Base-by-base conservation (phyloP, 805 yeast species). In the Candida morakotiae region DNA sequence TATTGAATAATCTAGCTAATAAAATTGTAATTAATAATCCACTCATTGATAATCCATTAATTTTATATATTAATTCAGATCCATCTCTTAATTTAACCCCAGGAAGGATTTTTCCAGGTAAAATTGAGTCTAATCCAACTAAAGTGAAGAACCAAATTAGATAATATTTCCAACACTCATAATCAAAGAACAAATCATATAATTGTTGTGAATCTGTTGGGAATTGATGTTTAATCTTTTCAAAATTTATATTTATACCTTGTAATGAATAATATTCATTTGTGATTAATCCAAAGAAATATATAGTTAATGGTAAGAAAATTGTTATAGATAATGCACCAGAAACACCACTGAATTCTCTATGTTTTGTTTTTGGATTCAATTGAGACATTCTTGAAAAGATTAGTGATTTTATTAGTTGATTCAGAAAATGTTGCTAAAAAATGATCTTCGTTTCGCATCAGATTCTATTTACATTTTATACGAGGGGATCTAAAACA, bases 1-100 rank as follows among this genome's bases (percentile, higher is more conserved):
- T 10, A 30, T 50, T 38, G 32, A 59, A 65, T 43, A 71, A 71
- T 45, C 97, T 72, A 10, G 77, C 68, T 2, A 60, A 57, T 17
- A 88, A 56, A 1, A 69, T 26, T 1, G 60, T 45, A 4, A 48
- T 55, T 38, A 52, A 63, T 27, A 46, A 62, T 22, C 70, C 53
- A 20, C 78, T 67, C 42, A 87, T 64, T 18, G 75, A 65, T 34
- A 71, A 58, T 9, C 98, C 98, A 55, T 93, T 91, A 64, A 93
- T 84, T 52, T 83, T 81, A 64, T 91, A 91, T 14, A 57, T 53
- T 43, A 91, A 69, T 34, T 60, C 59, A 1, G 85, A 71, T 2
- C 93, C 93, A 56, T 88, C 95, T 51, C 97, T 72, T 40, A 91
- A 64, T 39, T 56, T 60, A 9, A 81, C 77, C 18, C 98, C 98